Evolutionary conservation across 352 stramenopile species (phyloP), one percentile per base, ranked within the genome.

Genomic region (Globisporangium yorkense): DNA sequence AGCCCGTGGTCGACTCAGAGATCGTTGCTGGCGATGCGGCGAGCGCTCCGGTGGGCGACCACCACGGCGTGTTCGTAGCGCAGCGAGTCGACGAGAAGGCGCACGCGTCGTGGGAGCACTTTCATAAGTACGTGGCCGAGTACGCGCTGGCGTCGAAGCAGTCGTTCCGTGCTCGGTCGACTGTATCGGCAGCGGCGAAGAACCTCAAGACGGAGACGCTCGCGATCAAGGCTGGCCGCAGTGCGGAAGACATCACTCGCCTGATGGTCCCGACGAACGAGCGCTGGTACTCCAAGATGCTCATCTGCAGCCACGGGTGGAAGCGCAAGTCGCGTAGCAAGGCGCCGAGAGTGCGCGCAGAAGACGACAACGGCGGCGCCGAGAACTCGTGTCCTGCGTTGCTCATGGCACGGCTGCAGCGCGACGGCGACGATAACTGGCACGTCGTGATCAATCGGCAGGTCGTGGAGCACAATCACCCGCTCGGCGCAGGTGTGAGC

Each of bases 271-370:
- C 81, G 0, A 61, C 84, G 21, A 46, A 68, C 13, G 70, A 73
- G 47, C 86, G 84, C 37, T 92, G 81, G 81, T 88, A 83, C 45
- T 89, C 79, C 1, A 92, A 92, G 63, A 59, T 92, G 61, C 54
- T 89, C 20, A 89, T 89, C 47, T 92, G 81, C 55, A 85, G 75
- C 7, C 77, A 87, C 51, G 81, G 81, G 0, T 89, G 81, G 81
- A 87, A 87, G 52, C 77, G 81, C 27, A 80, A 83, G 67, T 74
- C 67, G 10, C 70, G 79, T 5, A 77, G 68, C 49, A 85, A 87
- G 39, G 54, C 50, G 12, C 50, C 7, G 52, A 63, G n/a, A 47
- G 35, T 48, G 20, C 48, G 51, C 53, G 46, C 27, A 2, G 49
- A 37, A 2, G 49, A 37, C 39, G 37, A 41, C 48, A 50, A 31